Percentiles rank a stretch among this genome's conserved stretches.
These are phyloP conservation scores for Apiospora phragmitis DNA, from an alignment of 2,329 filamentous ascomycete species.

Conservation along the genomic window DNA sequence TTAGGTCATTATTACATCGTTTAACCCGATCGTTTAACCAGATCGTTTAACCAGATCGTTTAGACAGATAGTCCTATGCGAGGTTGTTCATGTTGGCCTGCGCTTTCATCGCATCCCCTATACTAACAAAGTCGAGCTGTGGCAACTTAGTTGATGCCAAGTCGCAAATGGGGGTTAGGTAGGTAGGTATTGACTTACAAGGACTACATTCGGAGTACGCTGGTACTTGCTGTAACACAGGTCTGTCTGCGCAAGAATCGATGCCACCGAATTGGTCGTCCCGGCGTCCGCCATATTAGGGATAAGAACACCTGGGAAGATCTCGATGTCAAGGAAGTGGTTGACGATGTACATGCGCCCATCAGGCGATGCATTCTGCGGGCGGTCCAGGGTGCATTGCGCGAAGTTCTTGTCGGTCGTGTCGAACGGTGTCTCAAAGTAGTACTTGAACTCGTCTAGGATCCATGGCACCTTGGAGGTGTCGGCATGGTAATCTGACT, in stretches of 20 bases:
- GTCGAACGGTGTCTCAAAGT: slow-evolving; percentile 74
- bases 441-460: slow-evolving; percentile 62
- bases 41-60: neutral
- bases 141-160: neutral
- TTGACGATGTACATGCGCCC: slow-evolving; percentile 47
- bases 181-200: slow-evolving; percentile 31
- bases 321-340: slow-evolving; percentile 37
- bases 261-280: slow-evolving; percentile 49
- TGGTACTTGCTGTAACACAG: slow-evolving; percentile 33
- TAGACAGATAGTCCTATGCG: neutral
- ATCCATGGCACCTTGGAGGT: slow-evolving; percentile 58
- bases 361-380: slow-evolving; percentile 40
- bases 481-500: slow-evolving; percentile 60
- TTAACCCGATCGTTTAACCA: neutral
- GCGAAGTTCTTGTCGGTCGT: slow-evolving; percentile 60
- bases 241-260: slow-evolving; percentile 41
- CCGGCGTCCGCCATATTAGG: slow-evolving; percentile 32
- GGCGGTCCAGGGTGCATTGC: slow-evolving; percentile 66
- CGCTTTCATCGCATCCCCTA: slow-evolving; percentile 6
- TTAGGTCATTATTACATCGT: neutral
- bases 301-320: slow-evolving; percentile 37
- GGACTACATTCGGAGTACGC: slow-evolving; percentile 37
- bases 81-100: slow-evolving; percentile 6
- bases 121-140: slow-evolving; percentile 10
- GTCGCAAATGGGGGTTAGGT: neutral